phyloP scores from a whole-genome alignment of 495 filamentous ascomycete genomes.

The Penicillium verhagenii region DNA sequence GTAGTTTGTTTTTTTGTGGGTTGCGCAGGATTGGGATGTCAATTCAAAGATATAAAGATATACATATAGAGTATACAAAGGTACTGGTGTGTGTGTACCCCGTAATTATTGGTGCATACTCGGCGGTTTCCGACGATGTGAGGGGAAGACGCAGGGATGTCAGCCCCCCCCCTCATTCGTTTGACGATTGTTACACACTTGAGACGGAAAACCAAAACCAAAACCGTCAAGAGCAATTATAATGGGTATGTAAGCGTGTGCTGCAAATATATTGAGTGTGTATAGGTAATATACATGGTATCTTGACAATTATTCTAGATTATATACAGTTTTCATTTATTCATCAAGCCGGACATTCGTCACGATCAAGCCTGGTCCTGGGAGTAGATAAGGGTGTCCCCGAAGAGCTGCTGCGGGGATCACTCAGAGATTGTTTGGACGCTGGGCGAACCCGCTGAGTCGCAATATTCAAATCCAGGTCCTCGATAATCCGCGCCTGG shows the following conservation, averaged over 20 bases:
- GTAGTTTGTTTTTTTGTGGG: too few relatives aligned
- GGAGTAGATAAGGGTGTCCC: neutral
- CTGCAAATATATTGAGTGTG: neutral
- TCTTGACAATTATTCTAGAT: neutral
- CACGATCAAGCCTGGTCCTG: neutral
- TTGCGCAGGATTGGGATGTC: too few relatives aligned
- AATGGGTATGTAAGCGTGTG: neutral
- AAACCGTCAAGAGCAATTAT: neutral
- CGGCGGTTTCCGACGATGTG: conserved; percentile 25
- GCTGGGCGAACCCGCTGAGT: conserved; percentile 2
- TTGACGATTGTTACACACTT: neutral
- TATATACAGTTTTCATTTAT: neutral
- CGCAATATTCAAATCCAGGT: conserved; percentile 2
- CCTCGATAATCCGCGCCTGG: conserved; percentile 9
- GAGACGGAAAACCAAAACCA: too few relatives aligned
- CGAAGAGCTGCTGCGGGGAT: conserved; percentile 3
- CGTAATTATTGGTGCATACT: neutral
- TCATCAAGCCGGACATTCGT: conserved; percentile 4
- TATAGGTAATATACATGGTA: neutral
- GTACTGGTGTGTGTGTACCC: too few relatives aligned
- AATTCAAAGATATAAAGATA: too few relatives aligned
- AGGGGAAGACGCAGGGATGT: conserved; percentile 3
- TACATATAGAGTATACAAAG: too few relatives aligned
- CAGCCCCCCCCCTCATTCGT: conserved; percentile 8
- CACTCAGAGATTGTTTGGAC: conserved; percentile 18